phyloP scores from a whole-genome alignment of 1,139 yeast genomes.

The Blastobotrys capitulatus region DNA sequence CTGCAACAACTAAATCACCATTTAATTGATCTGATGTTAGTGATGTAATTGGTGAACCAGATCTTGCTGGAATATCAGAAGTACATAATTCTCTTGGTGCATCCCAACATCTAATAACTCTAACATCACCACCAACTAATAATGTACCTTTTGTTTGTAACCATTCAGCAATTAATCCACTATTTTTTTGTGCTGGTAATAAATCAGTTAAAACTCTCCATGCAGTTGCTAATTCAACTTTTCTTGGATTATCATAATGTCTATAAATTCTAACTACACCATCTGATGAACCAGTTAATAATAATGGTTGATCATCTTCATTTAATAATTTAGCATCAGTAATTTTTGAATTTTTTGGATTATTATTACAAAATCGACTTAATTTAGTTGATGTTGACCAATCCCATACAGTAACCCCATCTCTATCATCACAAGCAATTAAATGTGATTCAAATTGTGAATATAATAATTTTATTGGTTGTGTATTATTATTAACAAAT shows the following conservation, averaged over 20 bases:
- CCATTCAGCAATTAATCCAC: constrained; percentile 91
- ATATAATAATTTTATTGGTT: constrained; percentile 72
- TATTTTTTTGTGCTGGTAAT: constrained; percentile 57
- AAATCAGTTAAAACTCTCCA: constrained; percentile 95
- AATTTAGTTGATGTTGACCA: constrained; percentile 61
- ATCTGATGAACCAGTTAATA: constrained; percentile 87
- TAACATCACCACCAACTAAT: constrained; percentile 91
- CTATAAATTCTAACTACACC: constrained; percentile 86
- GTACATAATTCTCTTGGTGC: constrained; percentile 89
- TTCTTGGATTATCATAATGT: constrained; percentile 55
- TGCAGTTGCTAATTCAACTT: constrained; percentile 66
- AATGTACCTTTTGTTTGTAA: constrained; percentile 92
- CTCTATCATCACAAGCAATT: constrained; percentile 79
- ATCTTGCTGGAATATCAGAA: constrained; percentile 84
- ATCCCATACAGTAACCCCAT: constrained; percentile 81
- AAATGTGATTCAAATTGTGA: constrained; percentile 87
- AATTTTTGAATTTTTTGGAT: constrained; percentile 81
- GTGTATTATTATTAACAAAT: constrained; percentile 65
- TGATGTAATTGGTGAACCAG: constrained; percentile 83
- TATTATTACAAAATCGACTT: constrained; percentile 72
- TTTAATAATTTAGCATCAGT: constrained; percentile 83
- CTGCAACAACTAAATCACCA: constrained; percentile 87
- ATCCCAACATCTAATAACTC: constrained; percentile 90
- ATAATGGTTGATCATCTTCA: constrained; percentile 84
- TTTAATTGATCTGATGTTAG: constrained; percentile 94